A percentile compares a stretch with the other conserved stretches of the same genome.
These are phyloP conservation scores for Artemisia argyi DNA, from an alignment of 129 eudicot species.

Conservation along the genomic window DNA sequence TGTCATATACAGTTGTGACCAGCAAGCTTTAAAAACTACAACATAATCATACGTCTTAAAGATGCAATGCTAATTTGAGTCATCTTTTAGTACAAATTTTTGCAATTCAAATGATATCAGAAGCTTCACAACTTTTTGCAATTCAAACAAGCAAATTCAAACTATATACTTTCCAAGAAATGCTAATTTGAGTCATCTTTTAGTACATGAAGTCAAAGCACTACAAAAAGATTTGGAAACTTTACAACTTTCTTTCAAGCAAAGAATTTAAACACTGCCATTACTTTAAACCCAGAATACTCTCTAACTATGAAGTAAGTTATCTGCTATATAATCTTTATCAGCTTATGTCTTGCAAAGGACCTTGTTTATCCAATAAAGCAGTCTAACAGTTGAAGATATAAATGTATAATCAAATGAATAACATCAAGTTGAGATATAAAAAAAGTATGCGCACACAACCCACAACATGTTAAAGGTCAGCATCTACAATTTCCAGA, in stretches of 20 bases:
- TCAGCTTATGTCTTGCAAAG: not conserved
- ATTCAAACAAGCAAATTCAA: not conserved
- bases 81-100: not conserved
- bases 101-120: not conserved
- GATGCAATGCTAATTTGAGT: not conserved
- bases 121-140: not conserved
- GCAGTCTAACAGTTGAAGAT: not conserved
- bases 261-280: not conserved
- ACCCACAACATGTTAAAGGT: not conserved
- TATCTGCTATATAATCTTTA: not conserved
- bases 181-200: not conserved
- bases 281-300: not conserved
- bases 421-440: not conserved
- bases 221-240: not conserved
- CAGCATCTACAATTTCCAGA: not conserved
- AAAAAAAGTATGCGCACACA: not conserved
- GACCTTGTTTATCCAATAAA: no score
- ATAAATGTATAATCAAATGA: not conserved
- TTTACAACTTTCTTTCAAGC: not conserved
- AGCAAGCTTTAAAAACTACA: no score
- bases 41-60: not conserved
- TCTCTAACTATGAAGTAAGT: not conserved
- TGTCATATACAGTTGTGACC: no score
- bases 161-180: no score
- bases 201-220: not conserved